A percentile compares a stretch with the other conserved stretches of the same genome.
phyloP scores from a whole-genome alignment of 257 asterid genomes.

The Plantago major region DNA sequence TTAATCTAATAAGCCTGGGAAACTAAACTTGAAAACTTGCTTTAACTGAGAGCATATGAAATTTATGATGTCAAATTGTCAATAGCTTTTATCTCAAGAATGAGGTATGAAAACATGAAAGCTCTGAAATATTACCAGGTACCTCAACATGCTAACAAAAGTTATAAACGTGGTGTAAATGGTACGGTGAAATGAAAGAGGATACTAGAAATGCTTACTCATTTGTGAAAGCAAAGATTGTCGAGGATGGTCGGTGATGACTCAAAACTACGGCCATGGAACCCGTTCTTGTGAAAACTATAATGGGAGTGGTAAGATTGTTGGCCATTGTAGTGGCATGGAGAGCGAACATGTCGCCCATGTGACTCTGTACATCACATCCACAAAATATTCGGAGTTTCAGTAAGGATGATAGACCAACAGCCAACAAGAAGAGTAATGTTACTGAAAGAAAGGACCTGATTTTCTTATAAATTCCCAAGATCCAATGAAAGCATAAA shows the following conservation, averaged over 20 bases:
- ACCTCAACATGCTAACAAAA: neutral
- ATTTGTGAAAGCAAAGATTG: slow-evolving; percentile 85
- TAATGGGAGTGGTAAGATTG: slow-evolving; percentile 76
- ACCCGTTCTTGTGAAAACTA: slow-evolving; percentile 96
- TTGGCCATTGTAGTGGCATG: slow-evolving; percentile 89
- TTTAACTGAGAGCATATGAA: no score
- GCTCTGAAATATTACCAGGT: slow-evolving; percentile 3
- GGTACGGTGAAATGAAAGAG: slow-evolving; percentile 10
- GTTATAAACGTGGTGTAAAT: no score
- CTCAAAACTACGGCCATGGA: slow-evolving; percentile 87
- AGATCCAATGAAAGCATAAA: no score
- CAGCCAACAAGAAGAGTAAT: slow-evolving; percentile 2
- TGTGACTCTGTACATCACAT: slow-evolving; percentile 55
- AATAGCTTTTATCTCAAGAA: no score
- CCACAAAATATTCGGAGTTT: slow-evolving; percentile 13
- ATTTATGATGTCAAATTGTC: no score
- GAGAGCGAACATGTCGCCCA: slow-evolving; percentile 93
- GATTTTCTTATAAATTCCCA: no score
- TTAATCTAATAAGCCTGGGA: no score
- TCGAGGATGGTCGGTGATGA: slow-evolving; percentile 78
- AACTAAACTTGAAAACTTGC: no score
- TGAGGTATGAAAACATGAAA: no score
- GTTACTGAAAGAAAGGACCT: neutral
- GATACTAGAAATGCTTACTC: slow-evolving; percentile 46
- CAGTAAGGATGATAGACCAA: slow-evolving; percentile 5